Conservation (phyloP, 2,329 filamentous ascomycete species). For the Fulvia fulva region DNA sequence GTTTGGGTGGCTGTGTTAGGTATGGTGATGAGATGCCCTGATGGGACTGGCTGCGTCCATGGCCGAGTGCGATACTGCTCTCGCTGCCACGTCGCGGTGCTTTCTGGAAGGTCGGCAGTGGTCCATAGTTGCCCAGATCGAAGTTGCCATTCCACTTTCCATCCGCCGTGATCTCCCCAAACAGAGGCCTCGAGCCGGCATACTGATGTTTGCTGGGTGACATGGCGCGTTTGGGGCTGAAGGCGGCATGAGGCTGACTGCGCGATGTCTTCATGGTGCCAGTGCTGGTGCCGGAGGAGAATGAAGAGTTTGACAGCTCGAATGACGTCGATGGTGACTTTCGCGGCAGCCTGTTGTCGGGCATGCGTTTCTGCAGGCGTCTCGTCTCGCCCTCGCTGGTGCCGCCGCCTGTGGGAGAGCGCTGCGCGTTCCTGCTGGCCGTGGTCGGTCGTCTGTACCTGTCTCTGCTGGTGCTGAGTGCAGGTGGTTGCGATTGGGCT, state of each 20-base stretch:
- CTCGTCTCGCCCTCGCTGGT: slow-evolving; percentile 22
- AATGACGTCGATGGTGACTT: slow-evolving; percentile 28
- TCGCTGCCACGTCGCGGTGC: slow-evolving; percentile 62
- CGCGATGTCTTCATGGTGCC: slow-evolving; percentile 20
- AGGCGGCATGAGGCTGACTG: slow-evolving; percentile 28
- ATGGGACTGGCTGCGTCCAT: slow-evolving; percentile 55
- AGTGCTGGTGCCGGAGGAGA: slow-evolving; percentile 24
- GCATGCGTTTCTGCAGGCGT: slow-evolving; percentile 30
- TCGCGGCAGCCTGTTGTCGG: slow-evolving; percentile 24
- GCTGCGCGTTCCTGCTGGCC: slow-evolving; percentile 20
- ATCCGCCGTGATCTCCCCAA: slow-evolving; percentile 69
- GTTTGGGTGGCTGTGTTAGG: slow-evolving; percentile 18
- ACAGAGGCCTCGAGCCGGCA: slow-evolving; percentile 53
- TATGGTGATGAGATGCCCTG: slow-evolving; percentile 27
- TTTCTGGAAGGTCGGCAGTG: slow-evolving; percentile 23
- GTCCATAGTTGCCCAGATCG: slow-evolving; percentile 26
- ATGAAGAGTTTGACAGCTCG: slow-evolving; percentile 24
- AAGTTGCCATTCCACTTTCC: slow-evolving; percentile 46
- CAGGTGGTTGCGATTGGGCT: slow-evolving; percentile 16
- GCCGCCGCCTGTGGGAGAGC: slow-evolving; percentile 25
- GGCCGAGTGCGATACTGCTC: slow-evolving; percentile 55
- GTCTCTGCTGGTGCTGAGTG: slow-evolving; percentile 27
- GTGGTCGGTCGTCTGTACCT: slow-evolving; percentile 22
- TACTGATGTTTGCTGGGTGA: slow-evolving; percentile 20
- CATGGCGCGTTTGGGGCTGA: slow-evolving; percentile 21